Percentiles rank a stretch among this genome's conserved stretches.
Conservation (phyloP, 2,329 filamentous ascomycete genomes). For the Didymella arachidicola region DNA sequence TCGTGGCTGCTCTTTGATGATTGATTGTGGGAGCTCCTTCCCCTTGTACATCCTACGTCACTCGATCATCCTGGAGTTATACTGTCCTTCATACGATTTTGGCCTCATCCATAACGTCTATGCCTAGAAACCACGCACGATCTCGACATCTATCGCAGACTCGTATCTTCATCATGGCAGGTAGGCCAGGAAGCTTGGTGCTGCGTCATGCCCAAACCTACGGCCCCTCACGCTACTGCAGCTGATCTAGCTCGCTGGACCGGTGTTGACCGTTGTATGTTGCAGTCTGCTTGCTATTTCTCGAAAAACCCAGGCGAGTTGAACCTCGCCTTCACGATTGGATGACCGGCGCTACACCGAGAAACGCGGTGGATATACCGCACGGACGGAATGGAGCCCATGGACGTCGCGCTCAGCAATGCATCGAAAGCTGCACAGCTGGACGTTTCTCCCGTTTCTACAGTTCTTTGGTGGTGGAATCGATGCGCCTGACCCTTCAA, state of each 20-base stretch:
- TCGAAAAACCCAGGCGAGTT: neutral
- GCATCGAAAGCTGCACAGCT: neutral
- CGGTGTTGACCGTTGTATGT: neutral
- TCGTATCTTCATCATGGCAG: neutral
- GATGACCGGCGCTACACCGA: neutral
- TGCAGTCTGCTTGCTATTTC: neutral
- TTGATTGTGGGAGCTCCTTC: neutral
- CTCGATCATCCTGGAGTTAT: neutral
- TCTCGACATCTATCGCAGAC: neutral
- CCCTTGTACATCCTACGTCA: neutral
- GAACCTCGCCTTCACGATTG: neutral
- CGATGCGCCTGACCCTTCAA: neutral
- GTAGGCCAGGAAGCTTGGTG: neutral
- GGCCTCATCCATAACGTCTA: neutral
- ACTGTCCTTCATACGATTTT: neutral
- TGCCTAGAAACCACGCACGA: neutral
- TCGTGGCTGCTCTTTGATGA: too few species aligned
- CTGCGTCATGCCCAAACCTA: neutral
- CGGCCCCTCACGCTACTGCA: neutral
- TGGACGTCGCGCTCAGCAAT: neutral
- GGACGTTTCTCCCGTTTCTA: neutral
- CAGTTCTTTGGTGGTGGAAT: neutral
- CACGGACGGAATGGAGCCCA: neutral
- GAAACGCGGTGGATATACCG: neutral
- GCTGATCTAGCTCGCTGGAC: neutral